Conservation (phyloP, 768 basidiomycete species). For the Phylloporus arenicola region DNA sequence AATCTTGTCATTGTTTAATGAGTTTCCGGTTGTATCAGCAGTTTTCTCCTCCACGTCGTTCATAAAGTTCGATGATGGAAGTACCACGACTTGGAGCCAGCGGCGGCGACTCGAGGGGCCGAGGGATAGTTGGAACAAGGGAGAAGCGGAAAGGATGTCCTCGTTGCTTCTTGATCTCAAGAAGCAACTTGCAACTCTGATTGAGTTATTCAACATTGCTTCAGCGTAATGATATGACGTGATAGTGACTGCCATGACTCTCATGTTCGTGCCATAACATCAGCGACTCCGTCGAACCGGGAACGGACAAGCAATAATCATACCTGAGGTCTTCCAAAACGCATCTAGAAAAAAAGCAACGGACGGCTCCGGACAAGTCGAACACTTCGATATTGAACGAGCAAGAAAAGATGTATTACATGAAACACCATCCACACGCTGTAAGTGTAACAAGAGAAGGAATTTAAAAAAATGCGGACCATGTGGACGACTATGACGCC, state of each 20-base stretch:
- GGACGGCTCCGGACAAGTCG: background rate
- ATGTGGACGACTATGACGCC: conserved; percentile 9
- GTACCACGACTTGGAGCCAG: too few species aligned
- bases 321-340: background rate
- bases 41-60: too few species aligned
- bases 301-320: background rate
- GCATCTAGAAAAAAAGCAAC: background rate
- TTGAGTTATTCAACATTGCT: background rate
- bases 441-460: background rate
- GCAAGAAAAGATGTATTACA: background rate
- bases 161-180: too few species aligned
- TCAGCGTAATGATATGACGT: background rate
- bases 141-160: too few species aligned
- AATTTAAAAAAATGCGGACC: background rate
- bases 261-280: background rate
- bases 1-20: too few species aligned
- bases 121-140: too few species aligned
- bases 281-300: background rate
- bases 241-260: too few species aligned
- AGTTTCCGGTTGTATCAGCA: too few species aligned
- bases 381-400: background rate
- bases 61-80: too few species aligned
- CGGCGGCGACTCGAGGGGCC: too few species aligned
- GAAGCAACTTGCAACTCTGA: background rate
- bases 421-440: background rate